Conservation (phyloP, 2,329 filamentous ascomycete species). For the Penicillium decumbens region DNA sequence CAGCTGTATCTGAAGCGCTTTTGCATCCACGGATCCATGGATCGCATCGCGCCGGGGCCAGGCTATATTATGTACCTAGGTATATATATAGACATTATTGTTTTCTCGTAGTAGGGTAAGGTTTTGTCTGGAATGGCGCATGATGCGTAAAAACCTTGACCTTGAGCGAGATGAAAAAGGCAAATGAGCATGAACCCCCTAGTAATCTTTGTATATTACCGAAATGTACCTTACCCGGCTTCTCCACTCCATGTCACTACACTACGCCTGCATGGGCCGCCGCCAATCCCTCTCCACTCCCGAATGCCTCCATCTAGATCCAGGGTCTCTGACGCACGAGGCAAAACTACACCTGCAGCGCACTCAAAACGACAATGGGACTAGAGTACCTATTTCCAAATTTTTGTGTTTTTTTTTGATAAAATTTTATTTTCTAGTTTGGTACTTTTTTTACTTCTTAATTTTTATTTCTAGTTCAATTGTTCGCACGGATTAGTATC, state of each 20-base stretch:
- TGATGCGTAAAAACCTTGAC: not conserved
- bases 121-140: constrained; percentile 2
- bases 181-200: not conserved
- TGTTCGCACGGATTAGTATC: constrained; percentile 10
- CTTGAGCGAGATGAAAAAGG: not conserved
- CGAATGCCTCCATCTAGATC: constrained; percentile 37
- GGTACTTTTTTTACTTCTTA: constrained; percentile 14
- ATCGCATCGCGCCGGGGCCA: not conserved
- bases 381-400: constrained; percentile 13
- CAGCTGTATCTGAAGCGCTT: not conserved
- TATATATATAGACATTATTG: not conserved
- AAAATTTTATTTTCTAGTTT: constrained; percentile 10
- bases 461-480: constrained; percentile 7
- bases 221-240: constrained; percentile 11
- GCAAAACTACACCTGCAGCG: constrained; percentile 41
- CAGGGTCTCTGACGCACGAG: constrained; percentile 42
- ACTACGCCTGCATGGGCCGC: constrained; percentile 32
- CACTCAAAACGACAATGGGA: constrained; percentile 39
- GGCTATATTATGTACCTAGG: not conserved
- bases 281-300: constrained; percentile 32
- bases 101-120: not conserved
- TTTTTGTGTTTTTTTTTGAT: constrained; percentile 5
- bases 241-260: constrained; percentile 28
- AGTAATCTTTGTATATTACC: constrained; percentile 5
- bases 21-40: not conserved